phyloP scores from a whole-genome alignment of 2,329 filamentous ascomycete genomes.

The Trichoderma asperellum region DNA sequence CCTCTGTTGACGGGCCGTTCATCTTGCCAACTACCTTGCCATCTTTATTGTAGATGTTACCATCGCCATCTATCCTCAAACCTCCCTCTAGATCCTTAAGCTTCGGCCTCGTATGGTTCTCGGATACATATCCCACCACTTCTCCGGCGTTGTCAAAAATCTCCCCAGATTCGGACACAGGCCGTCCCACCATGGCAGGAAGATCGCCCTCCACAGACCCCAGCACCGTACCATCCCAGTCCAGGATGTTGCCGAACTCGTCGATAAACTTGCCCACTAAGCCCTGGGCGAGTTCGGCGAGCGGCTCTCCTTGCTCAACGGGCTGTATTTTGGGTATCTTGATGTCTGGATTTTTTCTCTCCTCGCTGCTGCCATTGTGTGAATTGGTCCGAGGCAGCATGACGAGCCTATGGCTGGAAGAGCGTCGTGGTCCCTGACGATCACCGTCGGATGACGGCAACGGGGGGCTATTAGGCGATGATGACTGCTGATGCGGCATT shows the following conservation, averaged over 20 bases:
- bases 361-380: neutral
- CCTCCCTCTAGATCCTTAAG: conserved; percentile 57
- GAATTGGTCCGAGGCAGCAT: conserved; percentile 20
- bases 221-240: conserved; percentile 54
- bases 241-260: conserved; percentile 59
- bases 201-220: conserved; percentile 58
- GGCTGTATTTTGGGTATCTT: conserved; percentile 48
- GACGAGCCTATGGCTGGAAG: conserved; percentile 22
- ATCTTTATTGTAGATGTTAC: conserved; percentile 61
- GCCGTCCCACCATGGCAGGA: conserved; percentile 57
- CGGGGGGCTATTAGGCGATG: conserved; percentile 3
- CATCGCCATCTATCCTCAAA: conserved; percentile 59
- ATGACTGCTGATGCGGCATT: conserved; percentile 17
- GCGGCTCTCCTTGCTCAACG: conserved; percentile 42
- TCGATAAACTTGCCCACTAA: conserved; percentile 55
- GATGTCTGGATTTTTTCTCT: conserved; percentile 31
- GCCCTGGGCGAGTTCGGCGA: conserved; percentile 44
- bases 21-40: conserved; percentile 66
- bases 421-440: conserved; percentile 18
- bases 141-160: conserved; percentile 78
- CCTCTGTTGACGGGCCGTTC: conserved; percentile 42
- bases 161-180: conserved; percentile 51
- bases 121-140: conserved; percentile 74
- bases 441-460: conserved; percentile 8
- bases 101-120: conserved; percentile 55